phyloP scores from a whole-genome alignment of 2,329 filamentous ascomycete genomes.

The Neonectria neomacrospora region DNA sequence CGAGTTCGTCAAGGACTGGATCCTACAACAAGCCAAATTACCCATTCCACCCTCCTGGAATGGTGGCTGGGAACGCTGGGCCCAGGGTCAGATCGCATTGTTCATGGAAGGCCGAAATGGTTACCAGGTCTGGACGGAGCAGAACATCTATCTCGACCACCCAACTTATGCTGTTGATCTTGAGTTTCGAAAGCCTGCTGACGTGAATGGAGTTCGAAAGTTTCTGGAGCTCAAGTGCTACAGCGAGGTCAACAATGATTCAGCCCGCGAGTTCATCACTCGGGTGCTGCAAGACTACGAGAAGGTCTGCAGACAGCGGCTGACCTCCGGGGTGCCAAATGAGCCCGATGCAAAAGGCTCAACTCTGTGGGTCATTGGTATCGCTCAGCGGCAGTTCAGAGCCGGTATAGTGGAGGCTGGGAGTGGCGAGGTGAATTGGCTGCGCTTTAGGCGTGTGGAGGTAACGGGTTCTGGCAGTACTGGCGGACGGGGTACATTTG shows the following conservation, averaged over 20 bases:
- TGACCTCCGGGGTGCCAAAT: neutral
- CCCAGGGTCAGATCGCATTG: neutral
- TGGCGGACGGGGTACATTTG: neutral
- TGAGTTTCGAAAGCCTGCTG: neutral
- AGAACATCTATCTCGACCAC: neutral
- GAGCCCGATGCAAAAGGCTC: neutral
- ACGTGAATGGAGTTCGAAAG: neutral
- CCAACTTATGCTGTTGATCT: neutral
- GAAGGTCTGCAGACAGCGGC: neutral
- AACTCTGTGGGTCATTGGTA: neutral
- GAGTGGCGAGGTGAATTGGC: neutral
- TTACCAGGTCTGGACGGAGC: neutral
- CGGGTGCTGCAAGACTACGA: neutral
- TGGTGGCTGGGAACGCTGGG: neutral
- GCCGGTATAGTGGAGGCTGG: neutral
- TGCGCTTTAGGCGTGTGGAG: neutral
- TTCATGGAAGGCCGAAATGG: neutral
- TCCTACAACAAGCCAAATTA: neutral
- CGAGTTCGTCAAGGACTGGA: neutral
- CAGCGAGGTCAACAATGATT: neutral
- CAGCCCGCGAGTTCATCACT: neutral
- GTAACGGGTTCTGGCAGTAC: neutral
- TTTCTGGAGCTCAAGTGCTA: neutral
- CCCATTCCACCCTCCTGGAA: neutral
- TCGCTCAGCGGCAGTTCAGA: neutral